phyloP scores from a whole-genome alignment of 1,139 yeast genomes.

The Nakaseomyces bracarensis region DNA sequence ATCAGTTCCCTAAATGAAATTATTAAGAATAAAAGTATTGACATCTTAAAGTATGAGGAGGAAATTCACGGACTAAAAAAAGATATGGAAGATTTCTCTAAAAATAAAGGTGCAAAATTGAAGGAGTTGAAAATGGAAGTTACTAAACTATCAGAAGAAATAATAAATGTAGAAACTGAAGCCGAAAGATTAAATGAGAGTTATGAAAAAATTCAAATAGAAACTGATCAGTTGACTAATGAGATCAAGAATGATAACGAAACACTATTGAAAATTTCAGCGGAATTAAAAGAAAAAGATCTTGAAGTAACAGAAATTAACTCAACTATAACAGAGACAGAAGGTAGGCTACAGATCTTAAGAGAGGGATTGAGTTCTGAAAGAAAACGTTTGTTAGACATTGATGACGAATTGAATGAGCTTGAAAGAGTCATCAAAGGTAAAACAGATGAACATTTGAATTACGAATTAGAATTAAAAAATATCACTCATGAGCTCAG shows the following conservation, averaged over 20 bases:
- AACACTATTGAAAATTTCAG: slow-evolving; percentile 34
- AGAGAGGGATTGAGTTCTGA: slow-evolving; percentile 40
- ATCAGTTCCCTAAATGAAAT: slow-evolving; percentile 36
- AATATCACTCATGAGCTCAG: slow-evolving; percentile 58
- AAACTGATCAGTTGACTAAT: slow-evolving; percentile 55
- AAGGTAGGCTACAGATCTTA: slow-evolving; percentile 11
- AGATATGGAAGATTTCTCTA: slow-evolving; percentile 76
- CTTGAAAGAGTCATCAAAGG: slow-evolving; percentile 44
- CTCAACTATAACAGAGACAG: slow-evolving; percentile 10
- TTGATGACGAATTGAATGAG: slow-evolving; percentile 71
- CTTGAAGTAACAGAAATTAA: slow-evolving; percentile 30
- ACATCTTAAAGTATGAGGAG: slow-evolving; percentile 26
- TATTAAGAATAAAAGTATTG: slow-evolving; percentile 35
- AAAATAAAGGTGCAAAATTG: slow-evolving; percentile 73
- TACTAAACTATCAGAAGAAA: slow-evolving; percentile 36
- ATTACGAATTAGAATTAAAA: slow-evolving; percentile 48
- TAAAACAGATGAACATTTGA: slow-evolving; percentile 46
- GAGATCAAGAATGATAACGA: slow-evolving; percentile 47
- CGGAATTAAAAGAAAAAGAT: slow-evolving; percentile 37
- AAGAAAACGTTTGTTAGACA: slow-evolving; percentile 52
- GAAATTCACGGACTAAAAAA: slow-evolving; percentile 55
- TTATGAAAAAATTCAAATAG: slow-evolving; percentile 62
- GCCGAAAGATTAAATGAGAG: slow-evolving; percentile 43
- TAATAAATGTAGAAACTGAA: slow-evolving; percentile 23
- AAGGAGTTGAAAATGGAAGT: slow-evolving; percentile 58